Base-by-base conservation (phyloP, 441 rosid species). In the Euphorbia celastroides region DNA sequence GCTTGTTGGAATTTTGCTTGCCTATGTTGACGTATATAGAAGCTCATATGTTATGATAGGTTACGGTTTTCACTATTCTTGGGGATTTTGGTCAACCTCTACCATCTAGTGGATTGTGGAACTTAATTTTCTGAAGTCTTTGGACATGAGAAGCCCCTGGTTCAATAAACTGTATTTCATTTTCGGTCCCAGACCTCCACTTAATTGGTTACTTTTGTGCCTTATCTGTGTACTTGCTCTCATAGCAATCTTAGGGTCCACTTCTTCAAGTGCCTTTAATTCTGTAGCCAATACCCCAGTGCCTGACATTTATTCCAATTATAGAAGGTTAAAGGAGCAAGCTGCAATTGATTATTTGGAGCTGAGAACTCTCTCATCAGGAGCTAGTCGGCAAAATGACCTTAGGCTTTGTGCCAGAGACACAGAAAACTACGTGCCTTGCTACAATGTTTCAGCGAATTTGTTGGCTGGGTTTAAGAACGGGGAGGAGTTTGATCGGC, bases 141-240 rank as follows among this genome's bases (percentile, higher is more conserved):
- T 77, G 88, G 94, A 85, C 79, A 93, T 93, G 99, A 91, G 96
- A 93, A 81, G 86, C 84, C 82, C 86, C 73, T 86, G 92, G 87
- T 77, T 72, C 63, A 86, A 73, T 72, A 86, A 83, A 68, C 75
- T 83, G 34, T 78, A 84, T 65, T 76, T 82, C 34, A 62, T 81
- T 81, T 76, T 85, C 32, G 88, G 96, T 74, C 90, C 85, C 19
- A 84, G 89, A 76, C 92, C 86, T 36, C 87, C 86, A 11, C 64
- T 75, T 57, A 80, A 87, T 73, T 86, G 88, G 83, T 77, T 88
- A 70, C 73, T 94, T 65, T 71, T 94, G 74, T 82, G 86, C 70
- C 50, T 89, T 42, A 68, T 91, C 42, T 82, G 92, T 77, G 79
- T 80, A 58, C 83, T 94, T 56, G 90, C 86, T 9, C 67, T 92